Evolutionary conservation across 2,329 filamentous ascomycete genomes (phyloP).

Genomic region (Clonostachys solani): DNA sequence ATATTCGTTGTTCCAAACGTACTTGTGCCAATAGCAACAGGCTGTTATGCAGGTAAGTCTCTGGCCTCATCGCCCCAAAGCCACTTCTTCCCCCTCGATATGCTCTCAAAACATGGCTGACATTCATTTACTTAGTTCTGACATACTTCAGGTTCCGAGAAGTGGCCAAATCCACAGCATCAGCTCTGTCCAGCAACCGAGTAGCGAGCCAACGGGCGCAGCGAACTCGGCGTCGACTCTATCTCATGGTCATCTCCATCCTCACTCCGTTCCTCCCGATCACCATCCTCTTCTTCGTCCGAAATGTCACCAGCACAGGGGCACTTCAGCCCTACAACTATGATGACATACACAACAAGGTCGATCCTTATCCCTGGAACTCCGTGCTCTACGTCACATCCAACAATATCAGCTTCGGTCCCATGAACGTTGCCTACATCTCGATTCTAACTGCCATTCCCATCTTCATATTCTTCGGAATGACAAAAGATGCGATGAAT

Average conservation of each 20-base stretch:
- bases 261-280: slow-evolving; percentile 47
- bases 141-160: slow-evolving; percentile 42
- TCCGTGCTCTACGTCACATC: slow-evolving; percentile 41
- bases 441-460: slow-evolving; percentile 38
- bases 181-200: slow-evolving; percentile 33
- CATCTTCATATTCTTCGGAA: slow-evolving; percentile 51
- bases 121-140: slow-evolving; percentile 26
- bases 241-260: slow-evolving; percentile 49
- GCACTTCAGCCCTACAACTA: slow-evolving; percentile 32
- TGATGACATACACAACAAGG: slow-evolving; percentile 30
- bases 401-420: slow-evolving; percentile 26
- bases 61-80: not conserved
- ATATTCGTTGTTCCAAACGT: slow-evolving; percentile 43
- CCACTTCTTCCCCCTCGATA: not conserved
- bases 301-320: slow-evolving; percentile 29
- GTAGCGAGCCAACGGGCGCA: slow-evolving; percentile 34
- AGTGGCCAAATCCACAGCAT: slow-evolving; percentile 33
- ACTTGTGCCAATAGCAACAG: slow-evolving; percentile 34
- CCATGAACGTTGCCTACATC: slow-evolving; percentile 44
- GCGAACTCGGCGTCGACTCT: slow-evolving; percentile 46
- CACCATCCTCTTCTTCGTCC: slow-evolving; percentile 28
- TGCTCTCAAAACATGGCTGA: not conserved
- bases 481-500: slow-evolving; percentile 47
- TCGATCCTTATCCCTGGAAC: slow-evolving; percentile 35
- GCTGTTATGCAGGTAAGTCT: slow-evolving; percentile 43